Conservation (phyloP, 257 asterid species). For the Catharanthus roseus region DNA sequence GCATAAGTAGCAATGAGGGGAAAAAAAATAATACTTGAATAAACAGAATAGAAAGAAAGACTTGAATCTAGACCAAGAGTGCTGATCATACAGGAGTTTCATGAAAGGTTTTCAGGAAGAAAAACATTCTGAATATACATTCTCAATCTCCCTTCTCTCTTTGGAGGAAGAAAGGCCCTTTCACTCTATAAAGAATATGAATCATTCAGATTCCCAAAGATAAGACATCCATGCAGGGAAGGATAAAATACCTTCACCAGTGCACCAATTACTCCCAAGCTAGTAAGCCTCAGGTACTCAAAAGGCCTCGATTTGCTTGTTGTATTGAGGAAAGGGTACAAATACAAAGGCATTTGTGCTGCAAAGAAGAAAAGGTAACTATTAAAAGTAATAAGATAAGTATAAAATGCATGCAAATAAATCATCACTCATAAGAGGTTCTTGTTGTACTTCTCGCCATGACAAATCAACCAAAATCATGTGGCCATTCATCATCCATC, state of each 20-base stretch:
- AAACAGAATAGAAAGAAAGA: background rate
- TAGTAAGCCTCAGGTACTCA: constrained; percentile 91
- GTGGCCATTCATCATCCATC: background rate
- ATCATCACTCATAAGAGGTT: too few species aligned
- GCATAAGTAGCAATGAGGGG: background rate
- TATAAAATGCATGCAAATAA: background rate
- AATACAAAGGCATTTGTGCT: constrained; percentile 85
- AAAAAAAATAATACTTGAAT: background rate
- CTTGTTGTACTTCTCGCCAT: too few species aligned
- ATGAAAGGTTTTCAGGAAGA: background rate
- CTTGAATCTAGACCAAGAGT: background rate
- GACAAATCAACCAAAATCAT: background rate
- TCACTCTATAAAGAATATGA: background rate
- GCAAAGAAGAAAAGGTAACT: constrained; percentile 29
- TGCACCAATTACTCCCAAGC: constrained; percentile 96
- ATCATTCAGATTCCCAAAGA: background rate
- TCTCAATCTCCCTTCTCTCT: background rate
- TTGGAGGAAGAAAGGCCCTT: background rate
- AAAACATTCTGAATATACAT: background rate
- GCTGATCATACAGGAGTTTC: background rate
- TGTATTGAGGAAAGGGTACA: constrained; percentile 91
- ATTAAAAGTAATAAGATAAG: background rate
- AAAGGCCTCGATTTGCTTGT: constrained; percentile 90
- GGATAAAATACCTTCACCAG: constrained; percentile 71
- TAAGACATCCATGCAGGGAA: constrained; percentile 1